Evolutionary conservation across 2,329 filamentous ascomycete genomes (phyloP).

Genomic region (Metarhizium humberi): DNA sequence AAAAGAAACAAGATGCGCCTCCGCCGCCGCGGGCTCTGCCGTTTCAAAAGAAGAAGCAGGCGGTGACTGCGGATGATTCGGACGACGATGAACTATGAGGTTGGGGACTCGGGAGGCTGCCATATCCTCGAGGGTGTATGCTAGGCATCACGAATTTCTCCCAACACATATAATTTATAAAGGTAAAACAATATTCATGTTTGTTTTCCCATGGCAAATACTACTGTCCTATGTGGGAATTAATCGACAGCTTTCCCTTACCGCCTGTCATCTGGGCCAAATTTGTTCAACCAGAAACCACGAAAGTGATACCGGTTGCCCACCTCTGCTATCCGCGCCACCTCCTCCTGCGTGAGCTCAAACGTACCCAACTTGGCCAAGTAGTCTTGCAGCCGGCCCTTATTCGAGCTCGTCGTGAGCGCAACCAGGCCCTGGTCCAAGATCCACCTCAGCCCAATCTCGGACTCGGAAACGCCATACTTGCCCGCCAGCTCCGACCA

Average conservation of each 20-base stretch:
- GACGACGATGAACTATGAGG: conserved; percentile 46
- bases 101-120: too few species aligned
- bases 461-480: conserved; percentile 46
- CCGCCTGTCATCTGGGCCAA: conserved; percentile 38
- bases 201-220: neutral
- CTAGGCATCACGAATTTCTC: too few species aligned
- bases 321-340: conserved; percentile 43
- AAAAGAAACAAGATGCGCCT: conserved; percentile 12
- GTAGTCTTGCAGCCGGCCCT: conserved; percentile 48
- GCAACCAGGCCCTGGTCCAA: conserved; percentile 50
- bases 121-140: too few species aligned
- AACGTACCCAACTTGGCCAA: conserved; percentile 41
- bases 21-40: neutral
- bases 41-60: conserved; percentile 19
- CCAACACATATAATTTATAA: too few species aligned
- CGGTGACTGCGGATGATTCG: conserved; percentile 32
- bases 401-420: conserved; percentile 51
- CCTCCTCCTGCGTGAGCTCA: conserved; percentile 49
- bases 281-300: conserved; percentile 47
- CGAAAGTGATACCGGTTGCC: conserved; percentile 54
- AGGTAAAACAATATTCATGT: neutral
- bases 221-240: neutral
- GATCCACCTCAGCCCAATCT: conserved; percentile 50
- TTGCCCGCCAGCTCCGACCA: conserved; percentile 45
- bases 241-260: conserved; percentile 8